Base-by-base conservation (phyloP, 176 grass and related monocot species). In the Thinopyrum elongatum region DNA sequence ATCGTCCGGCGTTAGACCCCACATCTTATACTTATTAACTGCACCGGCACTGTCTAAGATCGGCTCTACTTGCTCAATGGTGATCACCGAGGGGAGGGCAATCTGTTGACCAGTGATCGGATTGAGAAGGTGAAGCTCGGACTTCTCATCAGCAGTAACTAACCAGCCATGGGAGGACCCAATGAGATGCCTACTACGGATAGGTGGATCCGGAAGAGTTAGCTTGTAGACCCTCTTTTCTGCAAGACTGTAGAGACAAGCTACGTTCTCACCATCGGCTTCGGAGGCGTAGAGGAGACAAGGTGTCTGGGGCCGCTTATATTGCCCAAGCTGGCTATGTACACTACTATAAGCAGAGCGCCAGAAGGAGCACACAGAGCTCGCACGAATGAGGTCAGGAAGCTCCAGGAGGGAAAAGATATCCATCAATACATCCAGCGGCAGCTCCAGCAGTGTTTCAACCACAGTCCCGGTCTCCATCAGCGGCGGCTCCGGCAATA, bases 121-220 rank as follows among this genome's bases (percentile, higher is more conserved):
- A 10, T 60, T 60, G 58, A 60, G 21, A 21, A 68, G 42, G 41
- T 68, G 79, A 15, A 81, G 19, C 10, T 81, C 63, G 0, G 42
- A 68, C 41, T 10, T 81, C 42, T 81, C 63, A 31, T 81, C 62
- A 4, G 25, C 79, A 53, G 42, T 66, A 53, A 81, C 25, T 26
- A 80, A 13, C 60, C 59, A 80, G 36, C 61, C 78, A 30, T 80
- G 11, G 9, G 36, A 66, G 38, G 61, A 80, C 35, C 78, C 60
- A 27, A 80, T 44, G 12, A 80, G 36, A 63, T 27, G 36, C 69
- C 69, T 72, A 23, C 0, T 72, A 42, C 36, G 36, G 69, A 72
- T 25, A n/a, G 36, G 69, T 72, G 69, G 69, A 15, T 72, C 69
- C 11, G 69, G 69, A 72, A 72, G 22, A 25, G 36, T 72, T 25